These are phyloP conservation scores for Platanthera zijinensis DNA, from an alignment of 106 monocot genomes.

Conservation along the genomic window DNA sequence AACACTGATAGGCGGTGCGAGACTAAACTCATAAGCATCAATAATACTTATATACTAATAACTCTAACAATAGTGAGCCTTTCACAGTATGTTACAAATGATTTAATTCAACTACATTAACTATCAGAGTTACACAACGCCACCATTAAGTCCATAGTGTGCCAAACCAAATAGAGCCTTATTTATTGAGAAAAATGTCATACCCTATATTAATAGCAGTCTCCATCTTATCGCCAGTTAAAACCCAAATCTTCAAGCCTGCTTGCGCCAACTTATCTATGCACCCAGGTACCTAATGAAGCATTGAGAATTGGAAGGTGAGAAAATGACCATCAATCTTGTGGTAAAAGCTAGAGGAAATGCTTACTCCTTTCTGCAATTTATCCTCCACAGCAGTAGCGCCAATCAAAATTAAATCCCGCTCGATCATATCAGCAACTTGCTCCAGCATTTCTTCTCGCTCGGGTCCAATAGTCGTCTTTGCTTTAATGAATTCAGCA, in stretches of 20 bases:
- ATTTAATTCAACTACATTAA: neutral
- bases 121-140: too few species aligned
- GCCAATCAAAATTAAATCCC: conserved; percentile 9
- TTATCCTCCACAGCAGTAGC: conserved; percentile 12
- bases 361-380: conserved; percentile 17
- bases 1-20: too few species aligned
- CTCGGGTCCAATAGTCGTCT: conserved; percentile 7
- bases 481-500: conserved; percentile 11
- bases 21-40: too few species aligned
- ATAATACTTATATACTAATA: too few species aligned
- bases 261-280: conserved; percentile 13
- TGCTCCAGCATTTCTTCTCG: conserved; percentile 1
- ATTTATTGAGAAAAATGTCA: neutral
- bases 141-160: too few species aligned
- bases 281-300: conserved; percentile 8
- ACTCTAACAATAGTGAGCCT: too few species aligned
- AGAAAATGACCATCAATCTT: neutral
- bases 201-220: conserved; percentile 14
- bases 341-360: conserved; percentile 1
- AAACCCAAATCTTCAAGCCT: conserved; percentile 11
- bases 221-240: conserved; percentile 14
- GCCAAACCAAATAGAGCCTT: too few species aligned
- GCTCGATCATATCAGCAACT: conserved; percentile 7
- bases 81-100: neutral
- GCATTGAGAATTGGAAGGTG: neutral